phyloP scores from a whole-genome alignment of 73 alveolate species.

The Paramecium sexaurelia region DNA sequence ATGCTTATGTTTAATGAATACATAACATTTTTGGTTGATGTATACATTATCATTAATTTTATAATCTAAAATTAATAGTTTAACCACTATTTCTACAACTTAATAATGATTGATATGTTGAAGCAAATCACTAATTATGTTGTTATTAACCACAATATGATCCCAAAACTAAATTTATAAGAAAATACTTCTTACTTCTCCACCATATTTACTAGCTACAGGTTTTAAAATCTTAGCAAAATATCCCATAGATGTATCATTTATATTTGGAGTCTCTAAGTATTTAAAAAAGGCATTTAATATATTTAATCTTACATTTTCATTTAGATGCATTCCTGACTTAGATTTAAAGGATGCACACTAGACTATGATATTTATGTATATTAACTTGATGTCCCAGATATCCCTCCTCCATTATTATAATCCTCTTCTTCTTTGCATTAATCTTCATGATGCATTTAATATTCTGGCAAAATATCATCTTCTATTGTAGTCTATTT shows the following conservation, averaged over 20 bases:
- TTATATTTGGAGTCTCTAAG: background rate
- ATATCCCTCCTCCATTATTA: background rate
- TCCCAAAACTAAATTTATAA: background rate
- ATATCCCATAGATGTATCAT: slow-evolving; percentile 49
- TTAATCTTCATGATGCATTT: slow-evolving; percentile 20
- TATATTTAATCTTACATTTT: background rate
- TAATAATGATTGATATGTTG: slow-evolving; percentile 13
- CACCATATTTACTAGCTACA: slow-evolving; percentile 29
- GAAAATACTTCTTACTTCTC: background rate
- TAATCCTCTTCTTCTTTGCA: slow-evolving; percentile 25
- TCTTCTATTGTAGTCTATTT: slow-evolving; percentile 55
- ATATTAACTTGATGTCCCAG: slow-evolving; percentile 38
- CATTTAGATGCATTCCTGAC: slow-evolving; percentile 7
- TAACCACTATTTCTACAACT: slow-evolving; percentile 12
- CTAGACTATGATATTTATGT: background rate
- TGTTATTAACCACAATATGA: background rate
- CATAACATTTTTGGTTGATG: slow-evolving; percentile 6
- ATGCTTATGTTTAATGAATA: background rate
- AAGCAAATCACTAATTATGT: background rate
- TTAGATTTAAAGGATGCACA: slow-evolving; percentile 23
- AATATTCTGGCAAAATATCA: slow-evolving; percentile 15
- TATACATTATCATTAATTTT: background rate
- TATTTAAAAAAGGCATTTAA: background rate
- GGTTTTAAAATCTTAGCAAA: slow-evolving; percentile 1
- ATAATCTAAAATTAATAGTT: background rate